These are phyloP conservation scores for Huntiella moniliformis DNA, from an alignment of 2,329 filamentous ascomycete genomes.

Conservation along the genomic window DNA sequence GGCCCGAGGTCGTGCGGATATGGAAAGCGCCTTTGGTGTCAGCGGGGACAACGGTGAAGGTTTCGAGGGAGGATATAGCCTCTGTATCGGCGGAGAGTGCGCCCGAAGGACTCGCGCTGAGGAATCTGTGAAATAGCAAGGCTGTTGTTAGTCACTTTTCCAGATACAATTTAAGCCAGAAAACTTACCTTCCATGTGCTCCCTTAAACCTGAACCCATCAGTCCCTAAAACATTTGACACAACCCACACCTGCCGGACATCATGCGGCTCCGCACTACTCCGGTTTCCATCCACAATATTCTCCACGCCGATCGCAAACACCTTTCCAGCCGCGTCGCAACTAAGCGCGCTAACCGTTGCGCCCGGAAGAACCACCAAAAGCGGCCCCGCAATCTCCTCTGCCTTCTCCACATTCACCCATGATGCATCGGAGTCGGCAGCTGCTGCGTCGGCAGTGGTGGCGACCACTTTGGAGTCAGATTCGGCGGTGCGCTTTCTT, in stretches of 20 bases:
- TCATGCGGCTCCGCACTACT: constrained; percentile 86
- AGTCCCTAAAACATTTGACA: constrained; percentile 63
- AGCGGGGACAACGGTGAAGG: constrained; percentile 43
- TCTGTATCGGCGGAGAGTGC: constrained; percentile 57
- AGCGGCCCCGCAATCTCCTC: constrained; percentile 66
- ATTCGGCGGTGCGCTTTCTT: constrained; percentile 43
- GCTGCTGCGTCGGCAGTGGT: neutral
- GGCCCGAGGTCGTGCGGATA: constrained; percentile 53
- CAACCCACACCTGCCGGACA: constrained; percentile 89
- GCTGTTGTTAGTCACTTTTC: neutral
- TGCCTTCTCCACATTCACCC: constrained; percentile 66
- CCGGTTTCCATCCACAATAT: constrained; percentile 68
- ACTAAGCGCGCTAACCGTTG: constrained; percentile 54
- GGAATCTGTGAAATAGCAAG: constrained; percentile 37
- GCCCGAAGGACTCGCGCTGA: constrained; percentile 72
- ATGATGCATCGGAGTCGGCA: constrained; percentile 21
- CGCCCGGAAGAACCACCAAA: constrained; percentile 63
- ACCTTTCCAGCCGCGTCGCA: constrained; percentile 77
- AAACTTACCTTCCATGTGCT: constrained; percentile 59
- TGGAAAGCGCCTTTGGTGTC: constrained; percentile 52
- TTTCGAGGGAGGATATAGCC: constrained; percentile 69
- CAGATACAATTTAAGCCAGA: constrained; percentile 7
- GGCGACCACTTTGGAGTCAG: constrained; percentile 1
- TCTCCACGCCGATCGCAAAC: constrained; percentile 66
- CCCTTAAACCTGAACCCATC: constrained; percentile 75